Conservation (phyloP, 495 filamentous ascomycete species). For the Penicillium angulare region DNA sequence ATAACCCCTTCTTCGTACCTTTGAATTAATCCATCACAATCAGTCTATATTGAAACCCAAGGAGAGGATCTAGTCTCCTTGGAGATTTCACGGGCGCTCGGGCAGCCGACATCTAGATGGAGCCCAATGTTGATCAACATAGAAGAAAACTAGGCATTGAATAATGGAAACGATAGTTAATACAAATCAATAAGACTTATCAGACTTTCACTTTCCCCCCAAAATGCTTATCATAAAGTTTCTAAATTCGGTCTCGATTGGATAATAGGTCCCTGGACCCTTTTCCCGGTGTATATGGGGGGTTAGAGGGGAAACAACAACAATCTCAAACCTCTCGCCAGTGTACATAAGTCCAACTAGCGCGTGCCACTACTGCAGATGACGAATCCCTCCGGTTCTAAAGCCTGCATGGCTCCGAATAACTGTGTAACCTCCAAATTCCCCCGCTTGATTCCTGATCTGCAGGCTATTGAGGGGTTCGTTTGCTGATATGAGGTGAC, state of each 20-base stretch:
- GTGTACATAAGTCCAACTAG: neutral
- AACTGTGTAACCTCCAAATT: neutral
- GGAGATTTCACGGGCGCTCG: neutral
- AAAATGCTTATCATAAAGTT: too few species aligned
- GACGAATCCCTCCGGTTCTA: constrained; percentile 6
- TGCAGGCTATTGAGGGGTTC: neutral
- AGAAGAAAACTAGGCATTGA: too few species aligned
- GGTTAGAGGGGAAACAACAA: too few species aligned
- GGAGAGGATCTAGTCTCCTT: neutral
- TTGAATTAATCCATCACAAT: neutral
- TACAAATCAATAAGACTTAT: too few species aligned
- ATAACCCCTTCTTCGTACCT: neutral
- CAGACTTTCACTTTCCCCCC: too few species aligned
- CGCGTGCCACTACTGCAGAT: constrained; percentile 5
- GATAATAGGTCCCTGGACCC: too few species aligned
- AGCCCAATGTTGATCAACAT: neutral
- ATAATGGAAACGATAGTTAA: too few species aligned
- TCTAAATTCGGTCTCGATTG: too few species aligned
- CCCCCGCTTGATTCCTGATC: neutral
- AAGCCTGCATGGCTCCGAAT: constrained; percentile 4
- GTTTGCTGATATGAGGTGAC: neutral
- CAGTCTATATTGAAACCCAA: neutral
- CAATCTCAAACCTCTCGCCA: too few species aligned
- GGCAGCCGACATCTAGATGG: neutral
- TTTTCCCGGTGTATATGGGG: too few species aligned